Evolutionary conservation across 495 filamentous ascomycete genomes (phyloP).

Genomic region (Penicillium waksmanii): DNA sequence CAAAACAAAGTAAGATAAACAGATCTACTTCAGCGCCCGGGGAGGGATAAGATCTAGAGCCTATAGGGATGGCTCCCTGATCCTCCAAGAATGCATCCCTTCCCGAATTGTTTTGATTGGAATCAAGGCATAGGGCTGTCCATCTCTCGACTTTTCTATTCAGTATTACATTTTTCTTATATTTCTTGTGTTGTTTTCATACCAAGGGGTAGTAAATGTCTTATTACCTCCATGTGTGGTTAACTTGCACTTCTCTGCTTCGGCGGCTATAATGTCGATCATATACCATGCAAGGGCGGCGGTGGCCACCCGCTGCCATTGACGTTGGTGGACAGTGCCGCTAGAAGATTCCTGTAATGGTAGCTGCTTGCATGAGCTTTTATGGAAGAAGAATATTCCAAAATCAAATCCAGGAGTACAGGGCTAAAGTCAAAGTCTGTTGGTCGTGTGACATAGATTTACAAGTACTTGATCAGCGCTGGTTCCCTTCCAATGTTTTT

Average conservation of each 20-base stretch:
- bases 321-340: conserved; percentile 6
- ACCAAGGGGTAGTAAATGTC: conserved; percentile 27
- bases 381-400: neutral
- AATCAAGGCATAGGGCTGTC: conserved; percentile 21
- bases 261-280: conserved; percentile 12
- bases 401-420: neutral
- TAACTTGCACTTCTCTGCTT: neutral
- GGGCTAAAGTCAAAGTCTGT: neutral
- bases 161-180: conserved; percentile 13
- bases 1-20: too few species aligned
- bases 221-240: neutral
- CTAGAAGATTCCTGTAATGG: neutral
- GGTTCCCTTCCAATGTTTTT: neutral
- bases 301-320: conserved; percentile 4
- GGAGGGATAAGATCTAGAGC: conserved; percentile 1
- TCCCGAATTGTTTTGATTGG: conserved; percentile 22
- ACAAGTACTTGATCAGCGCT: neutral
- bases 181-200: conserved; percentile 8
- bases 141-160: neutral
- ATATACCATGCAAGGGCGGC: conserved; percentile 25
- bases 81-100: conserved; percentile 32
- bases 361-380: neutral
- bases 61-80: conserved; percentile 8
- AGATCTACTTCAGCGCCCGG: too few species aligned
- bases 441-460: neutral